Base-by-base conservation (phyloP, 164 flowering plant genomes). In the Macadamia integrifolia region DNA sequence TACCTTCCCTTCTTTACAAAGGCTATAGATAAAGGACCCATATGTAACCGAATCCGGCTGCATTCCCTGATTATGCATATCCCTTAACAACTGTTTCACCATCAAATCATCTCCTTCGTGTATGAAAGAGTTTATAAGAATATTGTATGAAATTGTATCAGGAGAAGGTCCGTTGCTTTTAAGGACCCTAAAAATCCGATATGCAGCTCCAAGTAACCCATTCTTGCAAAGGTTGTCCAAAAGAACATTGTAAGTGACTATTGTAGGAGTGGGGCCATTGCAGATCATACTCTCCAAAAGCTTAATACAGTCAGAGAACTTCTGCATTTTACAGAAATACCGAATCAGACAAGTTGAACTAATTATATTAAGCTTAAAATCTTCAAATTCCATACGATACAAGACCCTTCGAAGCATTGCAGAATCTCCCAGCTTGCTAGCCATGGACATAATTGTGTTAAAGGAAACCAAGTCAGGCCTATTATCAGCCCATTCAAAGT, bases 381-480 rank as follows among this genome's bases (percentile, higher is more conserved):
- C 78, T 76, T 76, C 76, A 71, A 69, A 44, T 44, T 76, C 87
- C 85, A 82, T 79, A 3, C 67, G 71, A 58, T 70, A 53, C 68
- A 82, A 67, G 42, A 83, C 64, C 73, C 73, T 73, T 30, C 61
- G 66, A 17, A 84, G 74, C 69, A 80, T 61, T 7, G 71, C 15
- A 48, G 74, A 70, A 66, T 84, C 71, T 43, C 76, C 75, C 30
- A 66, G 61, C 61, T 80, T 82, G 73, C 90, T 81, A 42, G 90
- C 86, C 11, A 84, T 70, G 65, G 84, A 81, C 67, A 86, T 44
- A 31, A 84, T 70, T 32, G 80, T 81, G 68, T 84, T 86, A 73
- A 80, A 77, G 32, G 86, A 83, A 66, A 84, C 76, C 48, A 75
- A 28, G 66, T 84, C 86, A 66, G 85, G 85, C 44, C 80, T 70